Percentiles rank a stretch among this genome's conserved stretches.
Conservation (phyloP, 768 basidiomycete genomes). For the Trametes maxima region DNA sequence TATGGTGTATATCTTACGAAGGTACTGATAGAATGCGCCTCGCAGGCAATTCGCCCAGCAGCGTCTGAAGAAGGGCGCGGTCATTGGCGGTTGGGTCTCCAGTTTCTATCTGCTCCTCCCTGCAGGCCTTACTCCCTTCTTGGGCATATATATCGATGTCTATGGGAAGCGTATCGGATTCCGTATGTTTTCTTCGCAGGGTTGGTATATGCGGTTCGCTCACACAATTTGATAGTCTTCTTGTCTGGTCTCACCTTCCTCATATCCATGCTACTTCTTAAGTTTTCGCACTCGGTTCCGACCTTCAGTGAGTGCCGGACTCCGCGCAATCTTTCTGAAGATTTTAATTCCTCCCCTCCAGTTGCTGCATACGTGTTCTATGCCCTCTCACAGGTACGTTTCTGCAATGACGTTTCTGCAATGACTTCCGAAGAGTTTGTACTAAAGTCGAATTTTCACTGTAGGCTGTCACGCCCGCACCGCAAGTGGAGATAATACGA, state of each 20-base stretch:
- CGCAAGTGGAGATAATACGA: slow-evolving; percentile 43
- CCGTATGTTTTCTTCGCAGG: slow-evolving; percentile 30
- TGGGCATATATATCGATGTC: slow-evolving; percentile 44
- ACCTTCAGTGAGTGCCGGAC: slow-evolving; percentile 37
- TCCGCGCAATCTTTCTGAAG: neutral
- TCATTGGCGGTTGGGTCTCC: slow-evolving; percentile 48
- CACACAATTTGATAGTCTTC: slow-evolving; percentile 35
- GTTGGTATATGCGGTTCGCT: neutral
- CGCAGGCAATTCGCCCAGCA: slow-evolving; percentile 46
- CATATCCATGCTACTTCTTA: slow-evolving; percentile 43
- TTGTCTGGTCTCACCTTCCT: slow-evolving; percentile 43
- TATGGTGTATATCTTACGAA: neutral
- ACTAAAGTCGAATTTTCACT: neutral
- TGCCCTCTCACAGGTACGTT: slow-evolving; percentile 41
- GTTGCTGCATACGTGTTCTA: slow-evolving; percentile 48
- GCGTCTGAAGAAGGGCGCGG: slow-evolving; percentile 43
- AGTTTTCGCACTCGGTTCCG: slow-evolving; percentile 41
- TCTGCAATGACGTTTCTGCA: neutral
- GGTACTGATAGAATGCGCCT: neutral
- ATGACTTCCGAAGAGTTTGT: neutral
- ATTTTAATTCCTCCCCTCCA: slow-evolving; percentile 7
- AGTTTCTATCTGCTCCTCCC: slow-evolving; percentile 46
- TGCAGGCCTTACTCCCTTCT: slow-evolving; percentile 42
- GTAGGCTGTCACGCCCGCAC: slow-evolving; percentile 40
- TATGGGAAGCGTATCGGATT: slow-evolving; percentile 43